Evolutionary conservation across 495 filamentous ascomycete species (phyloP).

Genomic region (Evansstolkia leycettana): DNA sequence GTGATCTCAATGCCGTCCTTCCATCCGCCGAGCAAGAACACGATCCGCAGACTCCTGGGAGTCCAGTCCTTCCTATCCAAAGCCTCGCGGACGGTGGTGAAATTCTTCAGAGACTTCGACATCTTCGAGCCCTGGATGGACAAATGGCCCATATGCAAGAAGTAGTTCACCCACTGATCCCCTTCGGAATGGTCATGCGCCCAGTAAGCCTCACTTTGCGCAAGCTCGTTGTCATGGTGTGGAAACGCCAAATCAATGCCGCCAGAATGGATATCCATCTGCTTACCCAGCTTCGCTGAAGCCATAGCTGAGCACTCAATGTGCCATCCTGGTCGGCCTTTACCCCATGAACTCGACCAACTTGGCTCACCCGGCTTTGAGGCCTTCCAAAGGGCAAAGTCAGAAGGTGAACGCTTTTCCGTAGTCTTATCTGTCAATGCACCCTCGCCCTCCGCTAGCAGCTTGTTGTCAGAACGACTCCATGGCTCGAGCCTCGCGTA

Average conservation of each 20-base stretch:
- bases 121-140: conserved; percentile 87
- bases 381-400: conserved; percentile 94
- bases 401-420: conserved; percentile 49
- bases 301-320: conserved; percentile 99
- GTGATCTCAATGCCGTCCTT: conserved; percentile 87
- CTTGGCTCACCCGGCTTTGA: conserved; percentile 85
- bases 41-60: conserved; percentile 65
- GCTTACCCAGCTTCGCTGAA: conserved; percentile 63
- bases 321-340: conserved; percentile 88
- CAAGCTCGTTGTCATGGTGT: conserved; percentile 93
- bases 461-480: conserved; percentile 67
- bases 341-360: conserved; percentile 80
- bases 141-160: conserved; percentile 91
- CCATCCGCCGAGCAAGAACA: conserved; percentile 83
- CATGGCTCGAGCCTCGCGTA: conserved; percentile 84
- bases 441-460: conserved; percentile 86
- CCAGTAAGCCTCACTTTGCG: conserved; percentile 89
- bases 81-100: conserved; percentile 85
- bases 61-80: conserved; percentile 67
- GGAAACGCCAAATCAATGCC: conserved; percentile 91
- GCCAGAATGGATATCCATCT: conserved; percentile 88
- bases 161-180: conserved; percentile 90
- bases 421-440: conserved; percentile 54
- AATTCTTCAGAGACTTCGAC: conserved; percentile 93
- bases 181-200: conserved; percentile 27